phyloP scores from a whole-genome alignment of 768 basidiomycete genomes.

The Sporobolomyces pararoseus region DNA sequence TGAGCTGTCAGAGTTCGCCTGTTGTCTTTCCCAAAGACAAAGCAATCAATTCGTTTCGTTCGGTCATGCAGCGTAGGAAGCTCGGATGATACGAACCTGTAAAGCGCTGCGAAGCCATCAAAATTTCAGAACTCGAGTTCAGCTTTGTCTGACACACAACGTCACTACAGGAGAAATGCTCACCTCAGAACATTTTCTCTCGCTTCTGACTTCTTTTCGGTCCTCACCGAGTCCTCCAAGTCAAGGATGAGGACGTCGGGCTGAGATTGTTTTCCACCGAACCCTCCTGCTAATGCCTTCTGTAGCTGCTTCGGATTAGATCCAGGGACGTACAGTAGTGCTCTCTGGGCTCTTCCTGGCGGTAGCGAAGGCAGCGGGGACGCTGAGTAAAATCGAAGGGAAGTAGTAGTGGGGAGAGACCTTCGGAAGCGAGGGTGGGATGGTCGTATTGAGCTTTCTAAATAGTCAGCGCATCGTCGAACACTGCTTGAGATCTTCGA shows the following conservation, averaged over 20 bases:
- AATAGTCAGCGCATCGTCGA: too few species aligned
- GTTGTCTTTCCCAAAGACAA: too few species aligned
- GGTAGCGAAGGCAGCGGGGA: background rate
- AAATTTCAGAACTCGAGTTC: background rate
- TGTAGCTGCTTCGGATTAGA: constrained; percentile 75
- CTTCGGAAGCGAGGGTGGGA: background rate
- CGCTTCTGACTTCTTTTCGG: constrained; percentile 58
- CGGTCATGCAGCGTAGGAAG: too few species aligned
- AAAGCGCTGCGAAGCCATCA: constrained; percentile 1
- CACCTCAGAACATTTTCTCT: constrained; percentile 8
- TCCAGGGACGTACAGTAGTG: constrained; percentile 59
- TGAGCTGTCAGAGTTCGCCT: background rate
- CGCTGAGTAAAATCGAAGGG: background rate
- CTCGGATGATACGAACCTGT: background rate
- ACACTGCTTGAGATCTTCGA: too few species aligned
- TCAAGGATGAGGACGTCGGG: constrained; percentile 82
- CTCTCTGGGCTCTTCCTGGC: constrained; percentile 4
- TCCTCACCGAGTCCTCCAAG: constrained; percentile 79
- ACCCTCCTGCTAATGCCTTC: constrained; percentile 60
- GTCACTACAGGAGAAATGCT: background rate
- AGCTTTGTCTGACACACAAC: background rate
- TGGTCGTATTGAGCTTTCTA: too few species aligned
- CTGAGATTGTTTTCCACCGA: constrained; percentile 21
- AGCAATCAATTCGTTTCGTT: too few species aligned
- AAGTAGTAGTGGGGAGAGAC: background rate